A percentile compares a stretch with the other conserved stretches of the same genome.
Evolutionary conservation across 345 rosid genomes (phyloP).

Genomic region (Aethionema arabicum): DNA sequence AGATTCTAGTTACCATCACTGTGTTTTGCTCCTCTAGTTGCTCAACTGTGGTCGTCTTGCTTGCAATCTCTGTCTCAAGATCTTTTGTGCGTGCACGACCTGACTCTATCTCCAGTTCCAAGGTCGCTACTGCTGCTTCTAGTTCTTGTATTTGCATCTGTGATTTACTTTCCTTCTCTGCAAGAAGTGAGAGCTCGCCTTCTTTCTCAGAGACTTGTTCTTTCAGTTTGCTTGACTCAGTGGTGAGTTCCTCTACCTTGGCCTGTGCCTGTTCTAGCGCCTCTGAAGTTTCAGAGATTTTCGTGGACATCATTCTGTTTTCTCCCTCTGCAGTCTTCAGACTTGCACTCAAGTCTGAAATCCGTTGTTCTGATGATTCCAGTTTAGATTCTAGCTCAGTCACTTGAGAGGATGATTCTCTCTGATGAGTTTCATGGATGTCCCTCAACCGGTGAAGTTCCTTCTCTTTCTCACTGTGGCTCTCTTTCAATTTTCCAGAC

Average conservation of each 20-base stretch:
- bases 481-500: constrained; percentile 50
- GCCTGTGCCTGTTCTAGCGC: constrained; percentile 51
- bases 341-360: constrained; percentile 50
- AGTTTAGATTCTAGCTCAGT: constrained; percentile 30
- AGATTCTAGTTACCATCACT: constrained; percentile 45
- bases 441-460: constrained; percentile 50
- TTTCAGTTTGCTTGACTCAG: constrained; percentile 49
- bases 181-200: constrained; percentile 43
- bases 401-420: constrained; percentile 46
- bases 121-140: constrained; percentile 37
- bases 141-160: constrained; percentile 38
- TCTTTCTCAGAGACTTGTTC: constrained; percentile 53
- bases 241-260: constrained; percentile 39
- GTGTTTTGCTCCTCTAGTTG: constrained; percentile 48
- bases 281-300: constrained; percentile 51
- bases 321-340: constrained; percentile 52
- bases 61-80: constrained; percentile 48
- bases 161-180: constrained; percentile 51
- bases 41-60: constrained; percentile 45
- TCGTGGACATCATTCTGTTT: constrained; percentile 49
- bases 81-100: constrained; percentile 41
- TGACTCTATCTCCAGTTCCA: constrained; percentile 56
- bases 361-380: constrained; percentile 56
- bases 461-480: constrained; percentile 62
- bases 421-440: constrained; percentile 53